Base-by-base conservation (phyloP, 805 yeast genomes). In the Saccharomycopsis fodiens region DNA sequence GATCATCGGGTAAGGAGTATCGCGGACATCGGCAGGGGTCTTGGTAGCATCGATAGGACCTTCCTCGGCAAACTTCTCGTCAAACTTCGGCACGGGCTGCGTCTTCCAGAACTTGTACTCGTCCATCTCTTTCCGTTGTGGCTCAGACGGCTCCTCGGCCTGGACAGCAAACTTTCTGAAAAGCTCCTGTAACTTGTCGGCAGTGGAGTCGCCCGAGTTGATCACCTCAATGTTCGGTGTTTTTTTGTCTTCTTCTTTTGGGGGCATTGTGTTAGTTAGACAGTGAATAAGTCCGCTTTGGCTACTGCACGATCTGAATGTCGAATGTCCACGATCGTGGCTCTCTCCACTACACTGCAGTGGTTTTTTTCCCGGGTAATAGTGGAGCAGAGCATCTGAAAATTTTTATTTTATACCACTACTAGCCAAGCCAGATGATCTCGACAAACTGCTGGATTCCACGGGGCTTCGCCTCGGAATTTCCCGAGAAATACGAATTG, bases 51-150 rank as follows among this genome's bases (percentile, higher is more conserved):
- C 94, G 53, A 89, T 86, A 5, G 95, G 91, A 0, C 96, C 96
- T 58, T 87, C 95, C 8, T 44, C 38, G 6, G 39, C 21, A 20
- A 46, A 36, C 8, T 68, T 61, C 57, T 82, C 93, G 59, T 85
- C 85, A 52, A 89, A 78, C 25, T 70, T 70, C 6, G 88, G 75
- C 17, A 93, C 97, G 0, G 98, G 98, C 65, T 93, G 98, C 2
- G 98, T 93, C 58, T 84, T 85, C 98, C 98, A 93, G 66, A 93
- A 93, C 66, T 85, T 86, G 69, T 89, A 86, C 59, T 89, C 95
- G 43, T 84, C 79, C 85, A 88, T 87, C 19, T 79, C 75, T 52
- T 80, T 82, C 55, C 74, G 68, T 60, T 81, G 82, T 27, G 72
- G 68, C 37, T 70, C 78, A n/a, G 70, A 68, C 40, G 79, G 65